Base-by-base conservation (phyloP, 2,329 filamentous ascomycete genomes). In the Monosporascus ibericus region DNA sequence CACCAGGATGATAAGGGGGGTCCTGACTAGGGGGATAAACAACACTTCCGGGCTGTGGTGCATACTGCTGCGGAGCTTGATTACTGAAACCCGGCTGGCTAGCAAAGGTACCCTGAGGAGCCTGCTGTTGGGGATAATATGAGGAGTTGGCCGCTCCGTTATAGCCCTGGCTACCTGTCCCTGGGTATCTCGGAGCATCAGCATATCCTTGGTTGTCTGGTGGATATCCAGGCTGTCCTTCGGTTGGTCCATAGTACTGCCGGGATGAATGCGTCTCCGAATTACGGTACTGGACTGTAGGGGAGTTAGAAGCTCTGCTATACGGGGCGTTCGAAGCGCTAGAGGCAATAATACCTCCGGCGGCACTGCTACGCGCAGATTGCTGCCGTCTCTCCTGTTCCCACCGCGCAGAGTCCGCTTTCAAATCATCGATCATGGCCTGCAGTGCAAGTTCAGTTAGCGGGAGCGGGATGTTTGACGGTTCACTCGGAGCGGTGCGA, bases 361-460 rank as follows among this genome's bases (percentile, higher is more conserved):
- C 68, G 64, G 74, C 71, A 60, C 72, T 77, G 66, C 72, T 76
- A 64, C 76, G 76, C 67, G 72, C 75, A 60, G 73, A 78, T 68
- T 77, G 78, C 62, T 75, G 76, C 65, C 79, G 75, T 66, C 80
- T 75, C 70, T 84, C 80, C 67, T 75, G 76, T 61, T 83, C 80
- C 80, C 80, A 84, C 55, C 80, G 76, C 56, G 79, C 77, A 58
- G 80, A 84, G 67, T 84, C 80, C 66, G 76, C 78, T 63, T 84
- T 84, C 53, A 84, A 70, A 60, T 83, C 80, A 65, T 81, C 79
- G 50, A 84, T 84, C 80, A 84, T 84, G 53, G 80, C 79, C 80
- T 84, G 59, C n/a, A 38, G 20, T 9, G 18, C 25, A 22, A 20
- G 27, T n/a, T 48, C n/a, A 40, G 52, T 63, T 52, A 69, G 63